Evolutionary conservation across 345 rosid species (phyloP).

Genomic region (Clarkia xantiana): DNA sequence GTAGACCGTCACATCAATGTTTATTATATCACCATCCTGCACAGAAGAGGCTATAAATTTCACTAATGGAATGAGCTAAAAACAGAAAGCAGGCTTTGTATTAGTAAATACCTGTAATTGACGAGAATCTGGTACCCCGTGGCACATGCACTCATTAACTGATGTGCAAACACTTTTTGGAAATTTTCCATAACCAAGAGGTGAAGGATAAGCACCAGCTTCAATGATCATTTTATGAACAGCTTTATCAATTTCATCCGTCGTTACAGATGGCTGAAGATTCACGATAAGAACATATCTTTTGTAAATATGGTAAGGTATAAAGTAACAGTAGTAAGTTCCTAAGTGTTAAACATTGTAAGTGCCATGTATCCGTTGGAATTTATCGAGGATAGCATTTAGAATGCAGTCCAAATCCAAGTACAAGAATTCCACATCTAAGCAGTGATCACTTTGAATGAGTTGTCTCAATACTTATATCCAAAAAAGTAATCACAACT

Average conservation of each 20-base stretch:
- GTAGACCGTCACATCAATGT: constrained; percentile 87
- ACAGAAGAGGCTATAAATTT: constrained; percentile 10
- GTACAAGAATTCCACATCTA: too few relatives aligned
- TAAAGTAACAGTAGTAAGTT: too few relatives aligned
- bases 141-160: constrained; percentile 94
- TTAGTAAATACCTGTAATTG: constrained; percentile 60
- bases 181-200: constrained; percentile 93
- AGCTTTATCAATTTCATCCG: constrained; percentile 83
- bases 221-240: constrained; percentile 83
- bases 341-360: too few relatives aligned
- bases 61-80: constrained; percentile 1
- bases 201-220: constrained; percentile 96
- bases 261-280: constrained; percentile 80
- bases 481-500: too few relatives aligned
- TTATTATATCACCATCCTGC: constrained; percentile 87
- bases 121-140: constrained; percentile 94
- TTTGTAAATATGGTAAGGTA: too few relatives aligned
- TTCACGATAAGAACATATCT: constrained; percentile 4
- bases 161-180: constrained; percentile 95
- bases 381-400: too few relatives aligned
- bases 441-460: too few relatives aligned
- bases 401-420: too few relatives aligned
- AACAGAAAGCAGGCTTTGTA: constrained; percentile 7
- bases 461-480: too few relatives aligned
- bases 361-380: too few relatives aligned